These are phyloP conservation scores for Mortierella hygrophila DNA, from an alignment of 192 early-diverging fungal species.

Conservation along the genomic window DNA sequence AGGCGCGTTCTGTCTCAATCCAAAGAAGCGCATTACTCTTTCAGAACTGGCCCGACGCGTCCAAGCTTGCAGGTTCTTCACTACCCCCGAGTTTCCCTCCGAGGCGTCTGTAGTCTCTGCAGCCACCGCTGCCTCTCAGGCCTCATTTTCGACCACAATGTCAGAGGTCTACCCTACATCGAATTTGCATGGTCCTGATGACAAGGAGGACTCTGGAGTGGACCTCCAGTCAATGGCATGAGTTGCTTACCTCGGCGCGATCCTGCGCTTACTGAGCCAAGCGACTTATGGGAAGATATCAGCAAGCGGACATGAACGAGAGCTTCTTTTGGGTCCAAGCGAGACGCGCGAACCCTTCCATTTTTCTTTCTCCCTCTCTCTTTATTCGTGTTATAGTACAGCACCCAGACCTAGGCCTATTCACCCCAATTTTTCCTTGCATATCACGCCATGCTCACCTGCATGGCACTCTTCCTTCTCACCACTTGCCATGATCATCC, in stretches of 20 bases:
- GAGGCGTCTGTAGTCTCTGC: not conserved
- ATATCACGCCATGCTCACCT: not conserved
- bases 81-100: conserved; percentile 42
- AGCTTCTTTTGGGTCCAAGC: not conserved
- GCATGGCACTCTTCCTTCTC: not conserved
- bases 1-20: conserved; percentile 61
- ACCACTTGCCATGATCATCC: not conserved
- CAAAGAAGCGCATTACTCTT: conserved; percentile 57
- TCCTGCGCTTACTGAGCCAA: not conserved
- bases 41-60: conserved; percentile 58
- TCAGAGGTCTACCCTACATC: not conserved
- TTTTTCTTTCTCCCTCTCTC: not conserved
- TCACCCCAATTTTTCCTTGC: not conserved
- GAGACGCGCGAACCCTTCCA: not conserved
- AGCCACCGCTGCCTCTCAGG: not conserved
- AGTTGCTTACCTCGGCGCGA: not conserved
- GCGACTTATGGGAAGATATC: not conserved
- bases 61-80: conserved; percentile 60
- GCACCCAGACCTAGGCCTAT: not conserved
- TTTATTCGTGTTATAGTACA: not conserved
- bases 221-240: conserved; percentile 33
- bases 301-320: not conserved
- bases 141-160: not conserved
- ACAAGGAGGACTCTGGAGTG: conserved; percentile 50
- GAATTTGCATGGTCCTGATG: conserved; percentile 1